Evolutionary conservation across 2,329 filamentous ascomycete species (phyloP).

Genomic region (Alternaria panax): DNA sequence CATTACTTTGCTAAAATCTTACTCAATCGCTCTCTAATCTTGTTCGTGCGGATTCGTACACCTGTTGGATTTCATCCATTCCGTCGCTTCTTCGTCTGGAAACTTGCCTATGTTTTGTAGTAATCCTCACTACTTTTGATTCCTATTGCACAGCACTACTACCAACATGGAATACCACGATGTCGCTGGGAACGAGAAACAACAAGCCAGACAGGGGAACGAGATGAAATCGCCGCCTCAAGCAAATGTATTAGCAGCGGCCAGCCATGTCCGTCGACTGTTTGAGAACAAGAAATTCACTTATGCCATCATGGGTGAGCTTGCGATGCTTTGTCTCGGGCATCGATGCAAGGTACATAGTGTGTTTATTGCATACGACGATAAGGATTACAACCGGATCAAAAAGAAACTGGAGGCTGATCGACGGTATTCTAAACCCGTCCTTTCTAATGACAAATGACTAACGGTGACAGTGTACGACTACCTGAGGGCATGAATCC

Average conservation of each 20-base stretch:
- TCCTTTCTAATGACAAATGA: too few relatives aligned
- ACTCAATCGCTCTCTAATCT: background rate
- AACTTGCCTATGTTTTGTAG: background rate
- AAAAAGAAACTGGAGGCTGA: constrained; percentile 39
- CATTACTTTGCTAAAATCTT: background rate
- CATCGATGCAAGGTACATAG: constrained; percentile 41
- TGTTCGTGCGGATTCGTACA: background rate
- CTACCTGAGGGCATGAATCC: constrained; percentile 41
- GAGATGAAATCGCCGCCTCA: constrained; percentile 28
- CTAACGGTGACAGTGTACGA: constrained; percentile 34
- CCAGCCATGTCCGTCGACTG: constrained; percentile 34
- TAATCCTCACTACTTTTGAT: background rate
- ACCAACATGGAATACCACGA: constrained; percentile 33
- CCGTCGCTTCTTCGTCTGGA: background rate
- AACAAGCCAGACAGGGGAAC: constrained; percentile 27
- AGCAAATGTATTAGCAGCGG: constrained; percentile 40
- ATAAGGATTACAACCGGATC: constrained; percentile 38
- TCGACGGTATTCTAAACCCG: constrained; percentile 28
- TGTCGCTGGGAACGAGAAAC: constrained; percentile 33
- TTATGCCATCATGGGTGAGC: constrained; percentile 41
- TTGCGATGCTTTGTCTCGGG: constrained; percentile 45
- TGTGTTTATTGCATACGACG: constrained; percentile 46
- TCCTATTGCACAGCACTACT: constrained; percentile 21
- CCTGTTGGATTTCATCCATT: background rate
- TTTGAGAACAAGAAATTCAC: constrained; percentile 44